These are phyloP conservation scores for Lindgomyces ingoldianus DNA, from an alignment of 495 filamentous ascomycete genomes.

Conservation along the genomic window DNA sequence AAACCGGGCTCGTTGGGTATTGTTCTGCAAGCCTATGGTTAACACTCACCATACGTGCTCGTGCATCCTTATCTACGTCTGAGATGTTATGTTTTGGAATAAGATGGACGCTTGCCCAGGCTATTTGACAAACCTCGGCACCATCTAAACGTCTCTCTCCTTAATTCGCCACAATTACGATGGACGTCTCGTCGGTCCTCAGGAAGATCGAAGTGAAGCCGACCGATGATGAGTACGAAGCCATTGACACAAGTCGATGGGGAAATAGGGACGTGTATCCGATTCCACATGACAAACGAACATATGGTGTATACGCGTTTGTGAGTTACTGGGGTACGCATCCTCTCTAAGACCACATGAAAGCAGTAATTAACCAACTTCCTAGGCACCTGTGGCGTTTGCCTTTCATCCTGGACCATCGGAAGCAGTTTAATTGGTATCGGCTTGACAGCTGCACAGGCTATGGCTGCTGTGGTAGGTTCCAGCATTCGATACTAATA, in stretches of 20 bases:
- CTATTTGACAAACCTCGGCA: not conserved
- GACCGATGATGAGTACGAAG: conserved; percentile 6
- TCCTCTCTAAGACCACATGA: not conserved
- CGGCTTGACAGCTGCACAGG: not conserved
- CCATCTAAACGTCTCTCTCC: not conserved
- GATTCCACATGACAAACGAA: conserved; percentile 13
- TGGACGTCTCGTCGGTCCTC: not conserved
- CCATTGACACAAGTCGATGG: not conserved
- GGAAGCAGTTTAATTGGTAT: conserved; percentile 9
- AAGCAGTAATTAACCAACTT: not conserved
- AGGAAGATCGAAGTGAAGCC: conserved; percentile 4
- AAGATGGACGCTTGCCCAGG: not conserved
- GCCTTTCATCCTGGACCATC: conserved; percentile 7
- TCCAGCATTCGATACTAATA: not conserved
- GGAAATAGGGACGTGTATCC: conserved; percentile 9
- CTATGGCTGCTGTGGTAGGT: not conserved
- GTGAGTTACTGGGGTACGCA: not conserved
- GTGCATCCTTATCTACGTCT: not conserved
- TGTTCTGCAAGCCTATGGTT: not conserved
- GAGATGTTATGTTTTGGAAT: not conserved
- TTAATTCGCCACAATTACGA: not conserved
- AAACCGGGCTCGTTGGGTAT: not conserved
- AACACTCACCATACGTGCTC: not conserved
- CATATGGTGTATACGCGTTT: conserved; percentile 7
- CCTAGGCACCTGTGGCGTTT: conserved; percentile 7